These are phyloP conservation scores for Globisporangium rhizosaccharum DNA, from an alignment of 352 stramenopile genomes.

Conservation along the genomic window DNA sequence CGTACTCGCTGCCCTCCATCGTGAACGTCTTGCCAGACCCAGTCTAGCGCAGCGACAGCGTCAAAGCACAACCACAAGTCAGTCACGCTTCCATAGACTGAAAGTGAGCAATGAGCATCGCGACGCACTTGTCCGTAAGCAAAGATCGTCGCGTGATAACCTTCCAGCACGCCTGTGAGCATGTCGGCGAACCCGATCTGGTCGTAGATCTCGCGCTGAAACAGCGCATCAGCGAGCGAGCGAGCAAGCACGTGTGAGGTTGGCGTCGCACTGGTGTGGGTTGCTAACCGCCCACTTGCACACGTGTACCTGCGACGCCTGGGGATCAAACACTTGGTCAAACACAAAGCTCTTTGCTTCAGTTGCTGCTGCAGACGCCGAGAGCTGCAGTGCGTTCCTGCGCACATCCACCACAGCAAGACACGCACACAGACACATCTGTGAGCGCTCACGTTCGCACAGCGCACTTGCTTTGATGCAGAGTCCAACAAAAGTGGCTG, in stretches of 20 bases:
- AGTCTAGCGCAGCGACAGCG: slow-evolving; percentile 17
- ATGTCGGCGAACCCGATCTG: slow-evolving; percentile 29
- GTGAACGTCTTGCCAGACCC: slow-evolving; percentile 58
- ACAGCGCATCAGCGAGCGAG: neutral
- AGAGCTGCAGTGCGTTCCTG: slow-evolving; percentile 26
- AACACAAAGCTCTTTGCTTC: slow-evolving; percentile 37
- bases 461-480: too few relatives aligned
- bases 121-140: slow-evolving; percentile 39
- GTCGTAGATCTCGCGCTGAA: slow-evolving; percentile 32
- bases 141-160: slow-evolving; percentile 49
- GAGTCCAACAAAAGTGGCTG: neutral
- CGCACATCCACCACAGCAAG: neutral
- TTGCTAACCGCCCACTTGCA: neutral
- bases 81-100: too few relatives aligned
- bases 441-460: too few relatives aligned
- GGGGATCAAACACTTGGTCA: slow-evolving; percentile 44
- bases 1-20: slow-evolving; percentile 60
- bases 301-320: slow-evolving; percentile 22
- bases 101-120: neutral
- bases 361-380: slow-evolving; percentile 8
- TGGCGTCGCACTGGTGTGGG: neutral
- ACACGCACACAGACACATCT: neutral
- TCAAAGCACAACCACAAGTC: neutral
- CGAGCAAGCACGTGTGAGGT: neutral
- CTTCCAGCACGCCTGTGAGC: slow-evolving; percentile 28